phyloP scores from a whole-genome alignment of 768 basidiomycete species.

The Candolleomyces aberdarensis region DNA sequence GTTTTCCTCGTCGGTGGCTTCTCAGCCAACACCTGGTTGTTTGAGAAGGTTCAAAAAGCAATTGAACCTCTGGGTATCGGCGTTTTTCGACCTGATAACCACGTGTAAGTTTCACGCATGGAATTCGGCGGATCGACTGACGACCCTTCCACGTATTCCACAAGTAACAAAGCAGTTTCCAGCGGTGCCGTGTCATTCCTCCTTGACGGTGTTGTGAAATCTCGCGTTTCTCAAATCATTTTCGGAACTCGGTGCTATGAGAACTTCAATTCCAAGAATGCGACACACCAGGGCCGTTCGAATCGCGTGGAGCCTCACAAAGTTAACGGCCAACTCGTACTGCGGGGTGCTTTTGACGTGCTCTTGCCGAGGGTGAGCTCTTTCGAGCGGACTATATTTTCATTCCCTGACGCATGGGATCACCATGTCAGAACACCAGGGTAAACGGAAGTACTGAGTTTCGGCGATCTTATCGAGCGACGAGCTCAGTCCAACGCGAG shows the following conservation, averaged over 20 bases:
- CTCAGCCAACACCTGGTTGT: constrained; percentile 49
- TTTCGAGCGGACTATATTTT: neutral
- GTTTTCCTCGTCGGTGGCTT: constrained; percentile 52
- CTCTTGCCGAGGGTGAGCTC: constrained; percentile 36
- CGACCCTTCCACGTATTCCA: neutral
- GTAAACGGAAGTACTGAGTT: constrained; percentile 44
- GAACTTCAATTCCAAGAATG: constrained; percentile 27
- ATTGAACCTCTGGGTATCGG: constrained; percentile 31
- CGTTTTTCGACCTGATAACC: constrained; percentile 45
- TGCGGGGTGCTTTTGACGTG: constrained; percentile 37
- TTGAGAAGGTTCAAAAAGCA: constrained; percentile 31
- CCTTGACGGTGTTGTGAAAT: constrained; percentile 41
- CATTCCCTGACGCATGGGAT: neutral
- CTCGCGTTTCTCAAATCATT: constrained; percentile 36
- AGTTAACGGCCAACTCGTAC: constrained; percentile 33
- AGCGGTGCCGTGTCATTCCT: constrained; percentile 34
- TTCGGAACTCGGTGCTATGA: constrained; percentile 28
- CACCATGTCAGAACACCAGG: constrained; percentile 33
- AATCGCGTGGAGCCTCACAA: constrained; percentile 19
- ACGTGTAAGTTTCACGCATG: constrained; percentile 37
- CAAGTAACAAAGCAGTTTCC: constrained; percentile 40
- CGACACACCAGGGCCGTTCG: constrained; percentile 36
- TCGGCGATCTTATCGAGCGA: neutral
- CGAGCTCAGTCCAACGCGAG: neutral
- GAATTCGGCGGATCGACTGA: neutral